Base-by-base conservation (phyloP, 441 rosid species). In the Gossypium lobatum region DNA sequence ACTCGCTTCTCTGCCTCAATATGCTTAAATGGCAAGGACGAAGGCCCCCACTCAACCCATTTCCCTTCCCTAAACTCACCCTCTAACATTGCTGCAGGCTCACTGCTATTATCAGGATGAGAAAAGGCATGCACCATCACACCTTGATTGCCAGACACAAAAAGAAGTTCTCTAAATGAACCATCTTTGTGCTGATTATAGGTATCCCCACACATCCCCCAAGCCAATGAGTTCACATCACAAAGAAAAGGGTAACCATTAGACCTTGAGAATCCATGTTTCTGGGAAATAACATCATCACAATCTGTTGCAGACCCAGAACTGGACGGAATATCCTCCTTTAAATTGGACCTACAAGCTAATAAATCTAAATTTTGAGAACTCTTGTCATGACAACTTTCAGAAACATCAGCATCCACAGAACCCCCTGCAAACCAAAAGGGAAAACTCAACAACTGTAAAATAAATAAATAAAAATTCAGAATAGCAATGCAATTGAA, bases 1-100 rank as follows among this genome's bases (percentile, higher is more conserved):
- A 53, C 76, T 78, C 79, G 66, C 55, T 74, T 83, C 64, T 64
- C 72, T 21, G 39, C 69, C 59, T 9, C 77, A 14, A 45, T 21
- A 76, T 67, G 75, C 64, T 69, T 78, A 75, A 75, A 75, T 69
- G 80, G 72, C 34, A 37, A 26, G 48, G 75, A 64, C 21, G 73
- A 76, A 79, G 99, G 97, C 45, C 97, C 97, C 98, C 99, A 95
- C 64, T 92, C 86, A 76, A 88, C 92, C 99, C 98, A 93, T 76
- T 87, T 82, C 78, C 98, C 99, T 74, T 81, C 79, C 82, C 71
- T 80, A 73, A 76, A 78, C 73, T 86, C 86, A 72, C 79, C 85
- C 73, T 83, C 86, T 73, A 75, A 57, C 17, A 59, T 68, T 67
- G 75, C 37, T 65, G 72, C 73, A 60, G 72, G 62, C 42, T 52